Evolutionary conservation across 257 asterid species (phyloP).

Genomic region (Nicotiana otophora): DNA sequence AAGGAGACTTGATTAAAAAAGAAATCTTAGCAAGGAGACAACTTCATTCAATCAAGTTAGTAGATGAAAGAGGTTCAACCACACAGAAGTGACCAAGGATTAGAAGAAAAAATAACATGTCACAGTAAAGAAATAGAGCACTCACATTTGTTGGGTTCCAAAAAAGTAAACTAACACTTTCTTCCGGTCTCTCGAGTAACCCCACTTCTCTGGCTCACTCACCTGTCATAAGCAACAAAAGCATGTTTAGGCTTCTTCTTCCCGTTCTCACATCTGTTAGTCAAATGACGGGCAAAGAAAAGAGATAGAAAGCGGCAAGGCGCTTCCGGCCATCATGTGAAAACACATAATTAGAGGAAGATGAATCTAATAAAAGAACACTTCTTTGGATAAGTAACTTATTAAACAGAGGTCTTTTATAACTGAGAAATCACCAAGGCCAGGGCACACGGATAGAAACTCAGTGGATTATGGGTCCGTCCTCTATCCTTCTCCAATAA

Average conservation of each 20-base stretch:
- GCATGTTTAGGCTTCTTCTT: not conserved
- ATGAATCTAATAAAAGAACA: not conserved
- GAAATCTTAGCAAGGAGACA: not conserved
- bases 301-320: not conserved
- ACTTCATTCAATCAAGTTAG: not conserved
- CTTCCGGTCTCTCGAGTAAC: slow-evolving; percentile 65
- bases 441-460: not conserved
- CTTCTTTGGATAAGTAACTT: not conserved
- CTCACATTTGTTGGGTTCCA: slow-evolving; percentile 90
- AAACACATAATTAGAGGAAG: not conserved
- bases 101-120: not conserved
- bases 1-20: not conserved
- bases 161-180: slow-evolving; percentile 78
- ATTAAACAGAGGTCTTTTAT: not conserved
- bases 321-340: not conserved
- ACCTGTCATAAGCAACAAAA: slow-evolving; percentile 51
- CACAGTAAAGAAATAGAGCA: not conserved
- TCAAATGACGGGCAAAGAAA: not conserved
- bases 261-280: not conserved
- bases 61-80: not conserved
- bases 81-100: slow-evolving; percentile 2
- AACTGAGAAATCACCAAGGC: not conserved
- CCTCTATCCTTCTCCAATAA: not conserved
- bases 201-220: slow-evolving; percentile 85
- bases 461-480: not conserved